Evolutionary conservation across 305 asterid species (phyloP).

Genomic region (Andrographis paniculata): DNA sequence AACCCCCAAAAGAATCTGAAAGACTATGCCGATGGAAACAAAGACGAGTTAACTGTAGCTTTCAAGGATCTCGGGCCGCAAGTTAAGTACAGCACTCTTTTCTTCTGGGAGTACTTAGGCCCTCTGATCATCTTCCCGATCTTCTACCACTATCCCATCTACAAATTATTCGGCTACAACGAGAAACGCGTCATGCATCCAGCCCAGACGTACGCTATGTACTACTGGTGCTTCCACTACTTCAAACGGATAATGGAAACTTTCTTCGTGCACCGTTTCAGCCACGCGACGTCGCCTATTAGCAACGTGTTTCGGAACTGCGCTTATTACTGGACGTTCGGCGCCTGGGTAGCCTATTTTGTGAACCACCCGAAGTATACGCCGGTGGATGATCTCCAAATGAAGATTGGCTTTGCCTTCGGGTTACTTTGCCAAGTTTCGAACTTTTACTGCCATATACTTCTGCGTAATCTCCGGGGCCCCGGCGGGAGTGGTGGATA

Average conservation of each 20-base stretch:
- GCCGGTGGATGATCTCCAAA: slow-evolving; percentile 76
- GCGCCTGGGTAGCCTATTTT: slow-evolving; percentile 73
- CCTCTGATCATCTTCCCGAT: slow-evolving; percentile 84
- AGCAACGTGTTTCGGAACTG: slow-evolving; percentile 91
- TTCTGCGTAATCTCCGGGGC: slow-evolving; percentile 78
- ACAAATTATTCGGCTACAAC: slow-evolving; percentile 64
- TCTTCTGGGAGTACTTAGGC: slow-evolving; percentile 92
- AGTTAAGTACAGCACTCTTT: slow-evolving; percentile 81
- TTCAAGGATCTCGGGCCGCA: slow-evolving; percentile 95
- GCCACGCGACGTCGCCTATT: slow-evolving; percentile 94
- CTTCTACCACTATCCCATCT: slow-evolving; percentile 63
- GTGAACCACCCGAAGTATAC: slow-evolving; percentile 88
- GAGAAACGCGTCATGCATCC: slow-evolving; percentile 63
- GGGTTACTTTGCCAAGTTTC: slow-evolving; percentile 79
- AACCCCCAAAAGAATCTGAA: slow-evolving; percentile 58
- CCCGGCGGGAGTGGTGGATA: slow-evolving; percentile 62
- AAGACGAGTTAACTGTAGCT: slow-evolving; percentile 48
- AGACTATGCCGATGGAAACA: slow-evolving; percentile 58
- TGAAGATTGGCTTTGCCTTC: slow-evolving; percentile 78
- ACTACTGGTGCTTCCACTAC: slow-evolving; percentile 94
- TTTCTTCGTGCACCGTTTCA: slow-evolving; percentile 89
- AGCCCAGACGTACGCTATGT: slow-evolving; percentile 82
- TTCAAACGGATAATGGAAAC: slow-evolving; percentile 92
- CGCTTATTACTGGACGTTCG: slow-evolving; percentile 93
- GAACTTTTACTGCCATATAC: slow-evolving; percentile 79